Percentiles rank a stretch among this genome's conserved stretches.
phyloP scores from a whole-genome alignment of 1,139 yeast genomes.

The Saccharomyces hybrid region DNA sequence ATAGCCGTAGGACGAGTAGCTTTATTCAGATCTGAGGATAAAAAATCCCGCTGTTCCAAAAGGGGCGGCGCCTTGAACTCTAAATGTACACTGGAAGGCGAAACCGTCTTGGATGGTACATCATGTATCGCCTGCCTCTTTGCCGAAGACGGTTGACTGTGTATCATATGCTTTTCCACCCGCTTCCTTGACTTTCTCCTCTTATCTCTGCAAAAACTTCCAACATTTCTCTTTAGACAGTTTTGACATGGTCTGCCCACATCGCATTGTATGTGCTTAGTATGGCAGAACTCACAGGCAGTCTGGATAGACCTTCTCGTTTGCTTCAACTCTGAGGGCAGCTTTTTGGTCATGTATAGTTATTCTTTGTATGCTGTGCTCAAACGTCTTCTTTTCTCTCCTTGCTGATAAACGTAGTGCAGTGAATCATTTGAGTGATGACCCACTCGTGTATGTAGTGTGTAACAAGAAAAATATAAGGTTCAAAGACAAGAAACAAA shows the following conservation, averaged over 20 bases:
- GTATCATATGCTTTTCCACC: constrained; percentile 3
- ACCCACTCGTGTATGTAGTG: not conserved
- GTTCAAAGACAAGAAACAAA: not conserved
- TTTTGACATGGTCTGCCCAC: constrained; percentile 56
- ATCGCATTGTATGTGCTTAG: constrained; percentile 64
- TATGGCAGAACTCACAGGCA: constrained; percentile 66
- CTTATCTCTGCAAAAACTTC: constrained; percentile 50
- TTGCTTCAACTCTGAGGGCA: constrained; percentile 46
- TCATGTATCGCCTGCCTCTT: not conserved
- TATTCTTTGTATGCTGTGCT: not conserved
- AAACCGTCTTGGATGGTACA: not conserved
- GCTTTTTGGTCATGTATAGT: constrained; percentile 49
- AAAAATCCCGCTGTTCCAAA: not conserved
- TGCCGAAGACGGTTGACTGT: not conserved
- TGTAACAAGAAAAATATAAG: not conserved
- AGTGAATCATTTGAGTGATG: not conserved
- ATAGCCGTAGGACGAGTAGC: not conserved
- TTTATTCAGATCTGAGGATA: not conserved
- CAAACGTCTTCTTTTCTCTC: not conserved
- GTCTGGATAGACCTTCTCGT: constrained; percentile 54
- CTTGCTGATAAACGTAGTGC: not conserved
- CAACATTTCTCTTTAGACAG: constrained; percentile 55
- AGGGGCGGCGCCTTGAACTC: too few species aligned
- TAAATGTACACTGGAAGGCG: not conserved
- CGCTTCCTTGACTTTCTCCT: constrained; percentile 36